Base-by-base conservation (phyloP, 2,329 filamentous ascomycete species). In the Clonostachys rosea region DNA sequence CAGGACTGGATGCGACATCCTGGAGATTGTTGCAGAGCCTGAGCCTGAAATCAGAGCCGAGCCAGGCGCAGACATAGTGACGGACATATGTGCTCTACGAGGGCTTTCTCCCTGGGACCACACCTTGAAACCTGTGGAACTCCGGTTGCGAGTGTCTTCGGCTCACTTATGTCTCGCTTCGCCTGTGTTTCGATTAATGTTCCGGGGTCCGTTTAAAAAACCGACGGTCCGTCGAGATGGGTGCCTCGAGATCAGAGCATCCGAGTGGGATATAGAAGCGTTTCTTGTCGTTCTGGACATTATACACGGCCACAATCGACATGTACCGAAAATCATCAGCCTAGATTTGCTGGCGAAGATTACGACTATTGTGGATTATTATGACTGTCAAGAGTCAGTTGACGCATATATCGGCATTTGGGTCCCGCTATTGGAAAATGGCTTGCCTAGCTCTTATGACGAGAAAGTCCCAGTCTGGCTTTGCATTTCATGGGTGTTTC, bases 231-330 rank as follows among this genome's bases (percentile, higher is more conserved):
- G 8, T 10, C 24, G 24, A 30, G 24, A 30, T 30, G 24, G 9
- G 8, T 30, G 24, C 9, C 10, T 10, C 36, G 17, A 39, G 36
- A 39, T 39, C 7, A n/a, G 36, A 30, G 34, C 41, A 7, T 30
- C 41, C 14, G 50, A 52, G 2, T 66, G 61, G 61, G 60, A 66
- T 40, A 11, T 48, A 6, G 50, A 57, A 1, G 60, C 61, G 2
- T 24, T 65, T 6, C 44, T 59, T 1, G 55, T 61, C n/a, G 16
- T 64, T 1, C 54, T 65, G 33, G 44, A 55, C 11, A 53, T 62
- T 13, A 58, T 65, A 1, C 62, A 65, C 14, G 54, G 61, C 4
- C 56, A 54, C 9, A 50, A 54, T 7, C 48, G 50, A 40, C 45
- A 42, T 5, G 55, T 65, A 0, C 59, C 61, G 1, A 48, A 48